phyloP scores from a whole-genome alignment of 2,329 filamentous ascomycete species.

The Apiospora arundinis region DNA sequence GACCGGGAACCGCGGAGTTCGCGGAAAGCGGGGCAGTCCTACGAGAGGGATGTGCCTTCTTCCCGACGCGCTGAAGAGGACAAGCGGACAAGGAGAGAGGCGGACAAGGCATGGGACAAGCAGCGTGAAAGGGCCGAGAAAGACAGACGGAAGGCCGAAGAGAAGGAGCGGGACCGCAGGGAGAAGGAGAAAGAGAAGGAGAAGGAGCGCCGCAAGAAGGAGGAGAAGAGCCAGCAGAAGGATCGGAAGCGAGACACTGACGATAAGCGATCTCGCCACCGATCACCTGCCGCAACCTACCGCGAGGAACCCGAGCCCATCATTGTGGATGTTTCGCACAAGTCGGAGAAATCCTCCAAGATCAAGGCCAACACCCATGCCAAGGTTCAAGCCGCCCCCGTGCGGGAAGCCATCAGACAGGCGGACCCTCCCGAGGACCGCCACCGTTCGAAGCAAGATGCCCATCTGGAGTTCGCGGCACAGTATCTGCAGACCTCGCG shows the following conservation, averaged over 20 bases:
- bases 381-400: conserved; percentile 4
- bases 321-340: background rate
- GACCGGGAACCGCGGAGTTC: conserved; percentile 29
- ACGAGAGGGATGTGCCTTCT: conserved; percentile 48
- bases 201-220: conserved; percentile 31
- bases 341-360: background rate
- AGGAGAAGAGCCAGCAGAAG: conserved; percentile 38
- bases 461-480: conserved; percentile 35
- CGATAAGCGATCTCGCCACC: conserved; percentile 34
- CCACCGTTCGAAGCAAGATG: background rate
- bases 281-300: background rate
- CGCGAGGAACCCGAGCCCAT: background rate
- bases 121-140: conserved; percentile 31
- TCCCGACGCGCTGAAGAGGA: conserved; percentile 45
- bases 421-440: background rate
- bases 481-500: conserved; percentile 38
- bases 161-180: conserved; percentile 32
- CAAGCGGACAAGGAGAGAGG: conserved; percentile 39
- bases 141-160: conserved; percentile 39
- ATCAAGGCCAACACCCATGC: conserved; percentile 27
- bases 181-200: conserved; percentile 47
- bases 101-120: conserved; percentile 29
- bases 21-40: conserved; percentile 28
- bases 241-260: conserved; percentile 38
- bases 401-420: conserved; percentile 7